Conservation (phyloP, 1,284 basidiomycete species). For the Ceratobasidium sp. region DNA sequence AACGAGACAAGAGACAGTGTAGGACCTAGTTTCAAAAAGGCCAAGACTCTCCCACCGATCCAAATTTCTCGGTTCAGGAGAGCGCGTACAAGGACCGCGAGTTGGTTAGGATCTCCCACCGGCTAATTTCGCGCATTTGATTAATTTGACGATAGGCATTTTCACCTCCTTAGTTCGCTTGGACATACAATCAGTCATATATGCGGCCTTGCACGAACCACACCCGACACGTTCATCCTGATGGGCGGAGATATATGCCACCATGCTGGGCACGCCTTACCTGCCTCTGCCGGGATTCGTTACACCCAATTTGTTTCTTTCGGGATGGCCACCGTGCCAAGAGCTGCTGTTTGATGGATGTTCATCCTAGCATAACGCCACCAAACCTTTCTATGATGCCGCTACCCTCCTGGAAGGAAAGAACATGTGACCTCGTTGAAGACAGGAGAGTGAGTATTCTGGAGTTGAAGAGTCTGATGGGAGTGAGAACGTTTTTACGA, state of each 20-base stretch:
- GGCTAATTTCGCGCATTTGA: conserved; percentile 44
- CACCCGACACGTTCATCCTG: conserved; percentile 31
- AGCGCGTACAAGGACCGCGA: conserved; percentile 29
- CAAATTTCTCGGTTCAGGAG: conserved; percentile 8
- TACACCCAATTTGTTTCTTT: conserved; percentile 28
- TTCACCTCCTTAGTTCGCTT: conserved; percentile 45
- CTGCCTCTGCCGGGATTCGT: conserved; percentile 26
- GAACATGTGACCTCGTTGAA: not conserved
- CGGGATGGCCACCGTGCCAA: not conserved
- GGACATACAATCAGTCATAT: conserved; percentile 48
- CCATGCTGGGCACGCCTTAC: conserved; percentile 23
- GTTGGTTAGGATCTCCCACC: not conserved
- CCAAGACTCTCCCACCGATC: conserved; percentile 28
- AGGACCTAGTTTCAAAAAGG: conserved; percentile 32
- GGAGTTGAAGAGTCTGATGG: conserved; percentile 30
- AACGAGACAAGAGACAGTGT: too few species aligned
- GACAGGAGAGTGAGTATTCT: conserved; percentile 1
- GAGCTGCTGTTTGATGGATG: not conserved
- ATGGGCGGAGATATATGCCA: conserved; percentile 40
- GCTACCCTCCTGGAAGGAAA: not conserved
- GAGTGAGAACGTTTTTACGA: conserved; percentile 22
- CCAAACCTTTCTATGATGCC: conserved; percentile 23
- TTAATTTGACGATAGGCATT: conserved; percentile 50
- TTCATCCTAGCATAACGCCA: conserved; percentile 10
- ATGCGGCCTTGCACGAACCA: conserved; percentile 26